Base-by-base conservation (phyloP, 306 rosid species). In the Dalbergia cochinchinensis region DNA sequence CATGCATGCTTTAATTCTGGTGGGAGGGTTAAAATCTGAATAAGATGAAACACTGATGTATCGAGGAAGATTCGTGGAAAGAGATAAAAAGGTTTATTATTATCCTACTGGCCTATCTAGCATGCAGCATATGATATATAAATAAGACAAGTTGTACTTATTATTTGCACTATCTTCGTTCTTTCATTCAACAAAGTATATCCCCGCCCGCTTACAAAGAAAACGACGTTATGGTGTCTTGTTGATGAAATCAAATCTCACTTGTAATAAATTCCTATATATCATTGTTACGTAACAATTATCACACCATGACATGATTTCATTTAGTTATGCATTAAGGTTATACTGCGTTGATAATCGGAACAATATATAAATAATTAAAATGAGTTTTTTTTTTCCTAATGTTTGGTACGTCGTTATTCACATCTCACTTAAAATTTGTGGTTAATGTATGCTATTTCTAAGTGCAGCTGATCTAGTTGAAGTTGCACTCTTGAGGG, bases 51-150 rank as follows among this genome's bases (percentile, higher is more conserved):
- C 51, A 33, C 0, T 37, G 65, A 5, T 41, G 70, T 31, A 11
- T 7, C 14, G 2, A 78, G 87, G 92, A 89, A 89, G 87, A 82
- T 89, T 89, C 92, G 74, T 0, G 85, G 92, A 86, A 88, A 69
- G 22, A n/a, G 80, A 31, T 44, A 35, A 15, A 80, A 80, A 71
- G 60, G 62, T 37, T 12, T 6, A 66, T 53, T 4, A 55, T 48
- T 47, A 67, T 58, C 53, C 61, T 71, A 0, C n/a, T 7, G 9
- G 3, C 1, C 6, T 7, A 11, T 18, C n/a, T n/a, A 11, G 31
- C 31, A 26, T 26, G 31, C 7, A 37, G 41, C 41, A 37, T 37
- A 37, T 37, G 41, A 37, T 37, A 16, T 60, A 54, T 54, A 54
- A 42, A 75, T 47, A 45, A 42, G 79, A 83, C 82, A 61, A 13